These are phyloP conservation scores for Candida nitratophila DNA, from an alignment of 805 yeast genomes.

Conservation along the genomic window DNA sequence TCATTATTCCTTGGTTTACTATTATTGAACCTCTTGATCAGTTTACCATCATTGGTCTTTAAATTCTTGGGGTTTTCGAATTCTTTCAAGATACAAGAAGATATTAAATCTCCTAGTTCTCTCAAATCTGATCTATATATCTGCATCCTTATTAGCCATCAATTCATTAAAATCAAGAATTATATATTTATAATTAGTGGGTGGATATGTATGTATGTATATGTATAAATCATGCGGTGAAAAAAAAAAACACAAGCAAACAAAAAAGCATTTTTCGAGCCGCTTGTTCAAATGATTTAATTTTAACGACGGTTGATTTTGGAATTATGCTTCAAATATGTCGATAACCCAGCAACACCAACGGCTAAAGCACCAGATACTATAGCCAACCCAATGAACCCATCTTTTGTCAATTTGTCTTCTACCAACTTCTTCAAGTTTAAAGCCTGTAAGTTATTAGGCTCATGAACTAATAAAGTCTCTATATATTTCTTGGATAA, in stretches of 20 bases:
- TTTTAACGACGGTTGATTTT: not conserved
- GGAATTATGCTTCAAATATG: not conserved
- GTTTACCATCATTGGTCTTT: slow-evolving; percentile 4
- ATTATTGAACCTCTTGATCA: slow-evolving; percentile 7
- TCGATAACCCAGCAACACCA: slow-evolving; percentile 53
- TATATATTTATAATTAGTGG: too few relatives aligned
- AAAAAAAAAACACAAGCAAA: not conserved
- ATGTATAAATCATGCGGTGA: too few relatives aligned
- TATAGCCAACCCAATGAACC: slow-evolving; percentile 81
- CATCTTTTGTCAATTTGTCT: slow-evolving; percentile 74
- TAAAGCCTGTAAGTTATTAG: slow-evolving; percentile 72
- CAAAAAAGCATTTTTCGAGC: not conserved
- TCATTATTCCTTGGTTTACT: slow-evolving; percentile 63
- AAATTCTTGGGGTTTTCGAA: slow-evolving; percentile 7
- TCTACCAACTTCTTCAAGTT: slow-evolving; percentile 72
- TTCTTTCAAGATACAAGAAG: slow-evolving; percentile 8
- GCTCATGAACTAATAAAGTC: slow-evolving; percentile 69
- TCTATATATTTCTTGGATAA: slow-evolving; percentile 85
- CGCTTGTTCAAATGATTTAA: too few relatives aligned
- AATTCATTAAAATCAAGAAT: too few relatives aligned
- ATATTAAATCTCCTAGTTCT: slow-evolving; percentile 10
- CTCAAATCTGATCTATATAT: not conserved
- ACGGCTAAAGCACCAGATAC: slow-evolving; percentile 82
- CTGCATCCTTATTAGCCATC: too few relatives aligned
- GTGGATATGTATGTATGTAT: not conserved